Evolutionary conservation across 371 early-diverging fungal species (phyloP), one percentile per base, ranked within the genome.

Genomic region (Mortierella sp.): DNA sequence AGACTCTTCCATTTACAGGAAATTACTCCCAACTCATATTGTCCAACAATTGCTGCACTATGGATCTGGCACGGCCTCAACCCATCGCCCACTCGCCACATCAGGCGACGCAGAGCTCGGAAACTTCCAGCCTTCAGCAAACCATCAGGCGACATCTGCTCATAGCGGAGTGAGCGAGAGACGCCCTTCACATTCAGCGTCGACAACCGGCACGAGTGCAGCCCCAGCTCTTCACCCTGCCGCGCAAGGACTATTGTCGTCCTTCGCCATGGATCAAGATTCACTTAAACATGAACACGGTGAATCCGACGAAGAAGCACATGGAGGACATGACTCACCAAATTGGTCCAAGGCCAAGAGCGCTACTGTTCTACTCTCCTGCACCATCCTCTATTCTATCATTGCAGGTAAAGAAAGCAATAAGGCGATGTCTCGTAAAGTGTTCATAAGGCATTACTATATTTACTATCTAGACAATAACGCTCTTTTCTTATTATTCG

Each of bases 251-350:
- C 33, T 80, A 58, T 66, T 80, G 13, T 80, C 80, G 13, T 74
- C 80, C 4, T 61, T 80, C 28, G 53, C 74, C 1, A 74, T 74
- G 72, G 72, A 80, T 2, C 80, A 74, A 11, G 74, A 58, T 32
- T 67, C 67, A 1, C 48, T 73, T 36, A 83, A 77, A 59, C 87
- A 89, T 66, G 88, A 84, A 16, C 86, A 87, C 32, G 91, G 86
- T 6, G 86, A 82, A 1, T 88, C 86, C 9, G 94, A 91, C n/a
- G 92, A 88, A 1, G 89, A 91, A 45, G 90, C 87, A 36, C 88
- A 81, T 53, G 89, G 86, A 32, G 97, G 97, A 38, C 98, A 98
- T 74, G 97, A 97, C 70, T 91, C 95, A 22, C 98, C 98, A 53
- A 95, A 96, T 73, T 98, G 98, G 98, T 88, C 92, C 76, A 92